Base-by-base conservation (phyloP, 805 yeast genomes). In the Jamesozyma hellenica region DNA sequence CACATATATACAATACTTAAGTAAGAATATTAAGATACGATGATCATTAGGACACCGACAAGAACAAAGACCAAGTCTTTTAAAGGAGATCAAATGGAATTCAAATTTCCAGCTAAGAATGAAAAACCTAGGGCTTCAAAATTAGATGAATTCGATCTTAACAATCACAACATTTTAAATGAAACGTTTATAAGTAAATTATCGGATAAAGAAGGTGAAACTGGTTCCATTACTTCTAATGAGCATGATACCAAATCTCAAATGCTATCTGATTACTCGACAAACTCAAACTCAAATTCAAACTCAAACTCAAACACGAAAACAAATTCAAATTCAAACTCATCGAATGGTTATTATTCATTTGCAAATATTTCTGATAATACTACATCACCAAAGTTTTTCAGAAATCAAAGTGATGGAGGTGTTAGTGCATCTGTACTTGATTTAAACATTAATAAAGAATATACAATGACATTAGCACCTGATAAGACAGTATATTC, bases 1-100 rank as follows among this genome's bases (percentile, higher is more conserved):
- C n/a, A n/a, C n/a, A n/a, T n/a, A n/a, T n/a, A n/a, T n/a, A n/a
- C n/a, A n/a, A n/a, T n/a, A n/a, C n/a, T n/a, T n/a, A n/a, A n/a
- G n/a, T n/a, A n/a, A n/a, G n/a, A n/a, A n/a, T n/a, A n/a, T n/a
- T n/a, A n/a, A 29, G 10, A 29, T 15, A 29, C 32, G 34, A 44
- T 50, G 50, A 49, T 56, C 19, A 47, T 55, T 13, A 52, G 62
- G 41, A 41, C 55, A 12, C 63, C 62, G 7, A 53, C 59, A 15
- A 57, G 61, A 43, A 52, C 63, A 23, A 65, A 62, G 46, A 58
- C 69, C 1, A 44, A 53, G 7, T 64, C 70, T 0, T 65, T 63
- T 39, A 57, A 55, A 18, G 71, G 71, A 4, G 49, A 61, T 2
- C 70, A 66, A 44, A 55, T 61, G 59, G 60, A 48, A 13, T 66